Conservation (phyloP, 1,284 basidiomycete species). For the Moniliophthora roreri region DNA sequence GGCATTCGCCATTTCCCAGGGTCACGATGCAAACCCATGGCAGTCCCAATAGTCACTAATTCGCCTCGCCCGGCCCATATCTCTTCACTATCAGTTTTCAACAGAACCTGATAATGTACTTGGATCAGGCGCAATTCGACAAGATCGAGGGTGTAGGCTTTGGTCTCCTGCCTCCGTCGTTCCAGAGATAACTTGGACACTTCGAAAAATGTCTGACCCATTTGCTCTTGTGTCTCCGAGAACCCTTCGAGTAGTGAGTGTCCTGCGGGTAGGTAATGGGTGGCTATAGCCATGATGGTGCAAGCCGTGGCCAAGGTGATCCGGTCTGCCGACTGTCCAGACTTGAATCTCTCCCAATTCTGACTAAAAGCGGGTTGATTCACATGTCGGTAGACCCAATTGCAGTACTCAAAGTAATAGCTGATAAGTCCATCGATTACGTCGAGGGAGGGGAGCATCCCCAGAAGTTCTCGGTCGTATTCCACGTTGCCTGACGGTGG, state of each 20-base stretch:
- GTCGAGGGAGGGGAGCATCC: conserved; percentile 59
- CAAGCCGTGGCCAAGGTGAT: conserved; percentile 68
- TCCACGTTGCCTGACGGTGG: conserved; percentile 30
- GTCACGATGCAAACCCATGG: conserved; percentile 81
- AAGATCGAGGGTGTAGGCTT: conserved; percentile 70
- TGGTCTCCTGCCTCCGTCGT: conserved; percentile 57
- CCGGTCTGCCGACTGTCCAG: conserved; percentile 61
- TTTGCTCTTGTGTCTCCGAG: conserved; percentile 50
- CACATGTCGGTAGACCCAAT: conserved; percentile 80
- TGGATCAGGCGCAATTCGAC: conserved; percentile 71
- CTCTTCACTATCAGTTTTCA: conserved; percentile 75
- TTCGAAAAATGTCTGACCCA: conserved; percentile 63
- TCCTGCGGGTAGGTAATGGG: conserved; percentile 67
- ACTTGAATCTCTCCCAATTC: conserved; percentile 73
- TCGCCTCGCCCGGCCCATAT: conserved; percentile 75
- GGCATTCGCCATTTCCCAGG: conserved; percentile 72
- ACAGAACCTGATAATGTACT: conserved; percentile 67
- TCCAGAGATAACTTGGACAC: conserved; percentile 67
- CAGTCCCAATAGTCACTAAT: conserved; percentile 68
- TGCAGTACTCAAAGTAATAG: conserved; percentile 82
- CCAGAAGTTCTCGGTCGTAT: conserved; percentile 70
- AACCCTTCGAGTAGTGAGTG: conserved; percentile 56
- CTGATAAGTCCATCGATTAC: conserved; percentile 69
- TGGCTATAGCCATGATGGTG: conserved; percentile 68
- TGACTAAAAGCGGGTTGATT: conserved; percentile 58